Conservation (phyloP, 495 filamentous ascomycete species). For the Corynascus novoguineensis region DNA sequence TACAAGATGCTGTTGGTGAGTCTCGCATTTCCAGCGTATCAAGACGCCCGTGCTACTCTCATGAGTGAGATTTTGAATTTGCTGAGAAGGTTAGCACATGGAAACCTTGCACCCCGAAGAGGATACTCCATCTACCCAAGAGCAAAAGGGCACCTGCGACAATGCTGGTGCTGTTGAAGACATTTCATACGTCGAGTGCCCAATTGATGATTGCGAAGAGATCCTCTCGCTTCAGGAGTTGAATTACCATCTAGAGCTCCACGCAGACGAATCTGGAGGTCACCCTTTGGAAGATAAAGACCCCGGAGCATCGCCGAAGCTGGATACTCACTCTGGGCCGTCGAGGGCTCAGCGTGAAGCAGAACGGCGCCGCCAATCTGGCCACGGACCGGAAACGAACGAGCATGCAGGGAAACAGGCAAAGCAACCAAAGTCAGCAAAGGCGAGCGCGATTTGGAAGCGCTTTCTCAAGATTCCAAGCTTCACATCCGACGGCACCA, state of each 20-base stretch:
- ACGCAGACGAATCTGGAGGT: slow-evolving; percentile 55
- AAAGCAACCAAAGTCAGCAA: too few species aligned
- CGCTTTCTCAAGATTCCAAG: slow-evolving; percentile 25
- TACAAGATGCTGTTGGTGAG: slow-evolving; percentile 30
- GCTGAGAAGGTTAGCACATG: slow-evolving; percentile 41
- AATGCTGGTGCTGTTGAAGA: slow-evolving; percentile 57
- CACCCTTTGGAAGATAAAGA: neutral
- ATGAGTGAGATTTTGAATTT: too few species aligned
- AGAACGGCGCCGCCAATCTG: slow-evolving; percentile 14
- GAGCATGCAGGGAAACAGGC: too few species aligned
- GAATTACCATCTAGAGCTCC: slow-evolving; percentile 68
- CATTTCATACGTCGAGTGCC: slow-evolving; percentile 58
- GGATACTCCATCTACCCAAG: slow-evolving; percentile 34
- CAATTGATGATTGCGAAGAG: slow-evolving; percentile 68
- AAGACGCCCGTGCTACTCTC: too few species aligned
- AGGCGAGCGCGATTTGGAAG: slow-evolving; percentile 25
- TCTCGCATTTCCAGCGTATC: slow-evolving; percentile 11
- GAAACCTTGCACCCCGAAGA: slow-evolving; percentile 51
- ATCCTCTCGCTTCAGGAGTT: slow-evolving; percentile 54
- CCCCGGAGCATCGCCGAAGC: neutral
- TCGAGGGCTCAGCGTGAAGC: slow-evolving; percentile 20
- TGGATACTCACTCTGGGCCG: slow-evolving; percentile 5
- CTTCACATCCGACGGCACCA: slow-evolving; percentile 9
- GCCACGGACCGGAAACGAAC: slow-evolving; percentile 2
- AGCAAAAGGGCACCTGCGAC: neutral